These are phyloP conservation scores for Tephrocybe sp. DNA, from an alignment of 768 basidiomycete genomes.

Conservation along the genomic window DNA sequence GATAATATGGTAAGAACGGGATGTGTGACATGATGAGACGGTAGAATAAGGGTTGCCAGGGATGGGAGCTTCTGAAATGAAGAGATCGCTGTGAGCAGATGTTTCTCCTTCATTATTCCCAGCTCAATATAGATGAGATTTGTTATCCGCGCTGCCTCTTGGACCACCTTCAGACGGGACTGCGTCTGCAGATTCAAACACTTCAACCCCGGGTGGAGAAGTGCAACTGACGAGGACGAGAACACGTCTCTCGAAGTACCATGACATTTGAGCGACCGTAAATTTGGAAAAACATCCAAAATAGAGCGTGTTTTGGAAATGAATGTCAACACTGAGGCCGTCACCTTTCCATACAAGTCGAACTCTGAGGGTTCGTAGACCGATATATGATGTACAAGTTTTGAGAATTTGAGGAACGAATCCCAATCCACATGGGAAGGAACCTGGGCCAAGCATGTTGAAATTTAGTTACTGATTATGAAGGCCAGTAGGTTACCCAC, in stretches of 20 bases:
- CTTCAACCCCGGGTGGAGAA: background rate
- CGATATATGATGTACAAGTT: background rate
- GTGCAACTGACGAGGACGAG: background rate
- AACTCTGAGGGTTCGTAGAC: background rate
- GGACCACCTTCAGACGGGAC: background rate
- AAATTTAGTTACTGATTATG: background rate
- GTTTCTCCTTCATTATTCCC: background rate
- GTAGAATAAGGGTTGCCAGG: background rate
- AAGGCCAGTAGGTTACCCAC: too few species aligned
- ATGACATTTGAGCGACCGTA: background rate
- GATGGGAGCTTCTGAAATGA: background rate
- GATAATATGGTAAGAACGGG: background rate
- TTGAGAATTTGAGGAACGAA: background rate
- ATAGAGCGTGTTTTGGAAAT: background rate
- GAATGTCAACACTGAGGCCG: background rate
- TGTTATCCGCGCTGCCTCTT: background rate
- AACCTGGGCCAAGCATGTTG: background rate
- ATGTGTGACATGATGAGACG: background rate
- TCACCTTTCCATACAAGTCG: background rate
- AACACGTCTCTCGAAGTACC: background rate
- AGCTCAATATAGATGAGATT: background rate
- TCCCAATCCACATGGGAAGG: background rate
- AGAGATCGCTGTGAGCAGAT: background rate
- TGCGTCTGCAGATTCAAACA: too few species aligned
- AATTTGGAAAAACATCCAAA: background rate